A percentile compares a stretch with the other conserved stretches of the same genome.
Evolutionary conservation across 2,329 filamentous ascomycete species (phyloP).

Genomic region (Daldinia sp.): DNA sequence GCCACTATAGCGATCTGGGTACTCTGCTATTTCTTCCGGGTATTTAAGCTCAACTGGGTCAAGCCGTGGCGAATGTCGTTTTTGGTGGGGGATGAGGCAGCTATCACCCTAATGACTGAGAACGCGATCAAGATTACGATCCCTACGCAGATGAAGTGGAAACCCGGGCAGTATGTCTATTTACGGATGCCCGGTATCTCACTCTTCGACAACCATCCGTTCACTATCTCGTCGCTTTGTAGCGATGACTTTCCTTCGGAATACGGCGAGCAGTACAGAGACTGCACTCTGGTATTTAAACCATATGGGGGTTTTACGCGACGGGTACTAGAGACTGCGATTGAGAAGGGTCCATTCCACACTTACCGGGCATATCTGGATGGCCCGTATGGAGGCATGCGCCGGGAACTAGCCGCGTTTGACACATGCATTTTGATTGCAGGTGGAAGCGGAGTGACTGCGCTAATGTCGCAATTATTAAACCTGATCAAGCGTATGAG

Average conservation of each 20-base stretch:
- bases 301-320: slow-evolving; percentile 92
- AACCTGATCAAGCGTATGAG: slow-evolving; percentile 97
- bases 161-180: slow-evolving; percentile 93
- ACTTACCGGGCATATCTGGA: slow-evolving; percentile 93
- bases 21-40: slow-evolving; percentile 74
- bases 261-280: slow-evolving; percentile 86
- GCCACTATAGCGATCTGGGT: slow-evolving; percentile 82
- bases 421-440: slow-evolving; percentile 94
- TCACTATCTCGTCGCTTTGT: slow-evolving; percentile 92
- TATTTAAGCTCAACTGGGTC: slow-evolving; percentile 91
- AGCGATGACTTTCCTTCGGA: slow-evolving; percentile 93
- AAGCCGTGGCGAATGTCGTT: slow-evolving; percentile 82
- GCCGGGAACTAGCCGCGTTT: slow-evolving; percentile 86
- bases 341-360: slow-evolving; percentile 87
- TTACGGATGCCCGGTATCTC: slow-evolving; percentile 93
- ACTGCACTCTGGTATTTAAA: slow-evolving; percentile 90
- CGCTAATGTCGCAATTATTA: slow-evolving; percentile 87
- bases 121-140: slow-evolving; percentile 97
- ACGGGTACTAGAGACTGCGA: slow-evolving; percentile 81
- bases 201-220: slow-evolving; percentile 90
- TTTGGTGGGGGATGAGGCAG: slow-evolving; percentile 89
- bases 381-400: slow-evolving; percentile 95
- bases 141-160: slow-evolving; percentile 91
- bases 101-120: slow-evolving; percentile 87
- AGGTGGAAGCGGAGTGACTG: slow-evolving; percentile 93